Percentiles rank a stretch among this genome's conserved stretches.
These are phyloP conservation scores for Nadsonia starkeyi-henricii DNA, from an alignment of 1,139 yeast species.

Conservation along the genomic window DNA sequence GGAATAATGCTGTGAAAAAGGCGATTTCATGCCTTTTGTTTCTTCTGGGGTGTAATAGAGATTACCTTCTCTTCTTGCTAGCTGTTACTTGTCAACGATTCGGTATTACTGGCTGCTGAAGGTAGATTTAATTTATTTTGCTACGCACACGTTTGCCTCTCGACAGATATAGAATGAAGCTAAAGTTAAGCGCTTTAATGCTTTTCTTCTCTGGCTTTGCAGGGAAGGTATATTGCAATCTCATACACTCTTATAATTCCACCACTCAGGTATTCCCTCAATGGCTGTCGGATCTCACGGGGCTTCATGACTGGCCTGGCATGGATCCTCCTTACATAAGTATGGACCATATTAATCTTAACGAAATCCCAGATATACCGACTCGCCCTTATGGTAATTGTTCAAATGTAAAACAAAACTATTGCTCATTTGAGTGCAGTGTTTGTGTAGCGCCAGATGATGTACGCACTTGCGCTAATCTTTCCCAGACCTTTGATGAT, in stretches of 20 bases:
- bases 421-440: constrained; percentile 79
- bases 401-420: constrained; percentile 29
- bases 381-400: constrained; percentile 51
- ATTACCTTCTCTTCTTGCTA: no score
- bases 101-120: no score
- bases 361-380: constrained; percentile 34
- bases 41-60: no score
- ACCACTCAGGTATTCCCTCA: constrained; percentile 37
- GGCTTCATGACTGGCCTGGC: constrained; percentile 69
- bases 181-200: no score
- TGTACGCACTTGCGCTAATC: constrained; percentile 49
- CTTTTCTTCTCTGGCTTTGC: no score
- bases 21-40: no score
- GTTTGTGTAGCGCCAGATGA: constrained; percentile 72
- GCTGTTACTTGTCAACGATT: no score
- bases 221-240: no score
- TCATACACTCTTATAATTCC: background rate
- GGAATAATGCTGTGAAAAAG: no score
- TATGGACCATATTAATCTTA: constrained; percentile 50
- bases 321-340: constrained; percentile 79
- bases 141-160: no score
- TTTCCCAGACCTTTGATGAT: constrained; percentile 88
- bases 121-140: no score
- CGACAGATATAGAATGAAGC: no score
- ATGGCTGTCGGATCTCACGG: constrained; percentile 70